These are phyloP conservation scores for Eurotiales sp. DNA, from an alignment of 2,329 filamentous ascomycete species.

Conservation along the genomic window DNA sequence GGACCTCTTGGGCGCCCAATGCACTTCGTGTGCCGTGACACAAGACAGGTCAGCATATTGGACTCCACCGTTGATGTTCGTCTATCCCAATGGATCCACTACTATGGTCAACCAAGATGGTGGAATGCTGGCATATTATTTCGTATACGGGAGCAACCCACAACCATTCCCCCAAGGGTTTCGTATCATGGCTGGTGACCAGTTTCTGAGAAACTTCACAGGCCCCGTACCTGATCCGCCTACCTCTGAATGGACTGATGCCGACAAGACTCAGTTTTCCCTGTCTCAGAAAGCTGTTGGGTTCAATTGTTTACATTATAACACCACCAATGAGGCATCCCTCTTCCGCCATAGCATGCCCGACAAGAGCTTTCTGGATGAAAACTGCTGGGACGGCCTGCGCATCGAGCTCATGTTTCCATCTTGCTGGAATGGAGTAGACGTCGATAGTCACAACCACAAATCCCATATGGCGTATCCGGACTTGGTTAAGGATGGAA, in stretches of 20 bases:
- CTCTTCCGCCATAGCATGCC: conserved; percentile 80
- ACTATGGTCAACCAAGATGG: conserved; percentile 70
- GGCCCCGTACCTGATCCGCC: conserved; percentile 63
- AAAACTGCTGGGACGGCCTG: conserved; percentile 75
- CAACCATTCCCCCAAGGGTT: conserved; percentile 73
- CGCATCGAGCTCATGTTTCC: conserved; percentile 85
- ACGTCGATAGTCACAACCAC: conserved; percentile 53
- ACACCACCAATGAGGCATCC: conserved; percentile 61
- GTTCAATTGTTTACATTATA: conserved; percentile 93
- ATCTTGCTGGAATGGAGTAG: conserved; percentile 79
- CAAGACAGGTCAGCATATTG: conserved; percentile 89
- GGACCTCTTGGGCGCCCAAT: conserved; percentile 59
- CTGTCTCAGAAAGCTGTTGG: conserved; percentile 79
- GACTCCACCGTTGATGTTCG: conserved; percentile 75
- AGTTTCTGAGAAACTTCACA: conserved; percentile 64
- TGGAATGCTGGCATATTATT: conserved; percentile 90
- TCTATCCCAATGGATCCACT: conserved; percentile 62
- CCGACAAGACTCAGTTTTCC: conserved; percentile 65
- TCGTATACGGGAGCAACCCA: conserved; percentile 64
- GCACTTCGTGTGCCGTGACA: conserved; percentile 75
- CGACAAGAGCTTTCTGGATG: conserved; percentile 73
- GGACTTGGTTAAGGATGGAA: conserved; percentile 68
- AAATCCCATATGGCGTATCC: conserved; percentile 73
- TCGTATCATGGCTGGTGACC: conserved; percentile 76
- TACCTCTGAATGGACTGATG: conserved; percentile 66